phyloP scores from a whole-genome alignment of 169 alveolate genomes.

The Plasmodium cynomolgi region DNA sequence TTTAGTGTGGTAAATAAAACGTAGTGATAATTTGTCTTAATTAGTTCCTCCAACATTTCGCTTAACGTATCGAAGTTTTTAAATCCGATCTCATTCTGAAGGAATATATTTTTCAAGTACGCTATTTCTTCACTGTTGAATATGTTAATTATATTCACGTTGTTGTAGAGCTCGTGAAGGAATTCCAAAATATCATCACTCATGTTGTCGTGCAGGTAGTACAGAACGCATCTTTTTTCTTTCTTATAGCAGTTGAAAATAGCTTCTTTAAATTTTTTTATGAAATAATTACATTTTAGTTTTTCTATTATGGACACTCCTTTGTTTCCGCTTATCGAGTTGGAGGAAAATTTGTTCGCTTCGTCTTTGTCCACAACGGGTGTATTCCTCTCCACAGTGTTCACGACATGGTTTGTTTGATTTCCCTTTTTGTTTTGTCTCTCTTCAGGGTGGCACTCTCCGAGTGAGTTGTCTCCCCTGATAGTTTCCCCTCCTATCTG shows the following conservation, averaged over 20 bases:
- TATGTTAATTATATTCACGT: constrained; percentile 59
- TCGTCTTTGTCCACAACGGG: constrained; percentile 14
- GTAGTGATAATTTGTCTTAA: constrained; percentile 68
- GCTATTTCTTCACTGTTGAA: constrained; percentile 75
- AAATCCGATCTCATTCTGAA: constrained; percentile 49
- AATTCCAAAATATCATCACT: constrained; percentile 70
- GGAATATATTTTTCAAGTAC: constrained; percentile 52
- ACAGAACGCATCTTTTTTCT: constrained; percentile 69
- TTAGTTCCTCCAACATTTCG: constrained; percentile 56
- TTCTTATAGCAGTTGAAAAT: constrained; percentile 71
- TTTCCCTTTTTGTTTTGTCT: not conserved
- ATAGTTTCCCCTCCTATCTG: not conserved
- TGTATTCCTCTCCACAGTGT: not conserved
- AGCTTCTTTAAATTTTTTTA: constrained; percentile 71
- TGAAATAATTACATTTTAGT: constrained; percentile 58
- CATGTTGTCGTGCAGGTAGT: constrained; percentile 67
- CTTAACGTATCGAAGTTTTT: constrained; percentile 39
- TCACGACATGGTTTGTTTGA: not conserved
- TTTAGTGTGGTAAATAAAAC: constrained; percentile 60
- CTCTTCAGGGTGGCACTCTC: not conserved
- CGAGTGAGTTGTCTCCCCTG: not conserved
- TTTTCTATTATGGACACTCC: constrained; percentile 35
- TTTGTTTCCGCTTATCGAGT: constrained; percentile 3
- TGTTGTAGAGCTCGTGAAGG: constrained; percentile 54
- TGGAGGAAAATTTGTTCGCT: not conserved